Base-by-base conservation (phyloP, 768 basidiomycete species). In the Gloeopeniophorella convolvens region DNA sequence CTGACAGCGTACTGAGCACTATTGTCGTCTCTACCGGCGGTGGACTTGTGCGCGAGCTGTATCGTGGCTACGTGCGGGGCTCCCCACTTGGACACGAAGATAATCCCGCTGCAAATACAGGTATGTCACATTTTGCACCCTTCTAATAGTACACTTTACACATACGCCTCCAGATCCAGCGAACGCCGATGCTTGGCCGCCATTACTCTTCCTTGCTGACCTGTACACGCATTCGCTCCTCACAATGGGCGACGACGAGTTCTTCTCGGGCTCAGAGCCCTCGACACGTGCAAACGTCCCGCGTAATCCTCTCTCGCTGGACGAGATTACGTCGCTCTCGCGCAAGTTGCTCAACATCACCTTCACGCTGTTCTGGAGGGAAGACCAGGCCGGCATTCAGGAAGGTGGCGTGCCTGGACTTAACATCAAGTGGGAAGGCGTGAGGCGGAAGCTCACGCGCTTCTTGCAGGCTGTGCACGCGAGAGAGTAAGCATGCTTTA, bases 161-260 rank as follows among this genome's bases (percentile, higher is more conserved):
- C 16, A 45, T 41, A 23, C 42, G 42, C 31, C 12, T 46, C 13
- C 48, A 76, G 82, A 82, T 51, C 65, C 73, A 0, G 62, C 68
- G 1, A 67, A 77, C 45, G 69, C 68, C 0, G 21, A 65, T 0
- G 65, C 70, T 9, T 92, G 88, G 80, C 75, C 83, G 0, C 72
- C 86, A 2, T 66, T 98, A 1, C 69, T 97, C 7, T 76, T 96
- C 48, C 76, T 94, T 7, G 75, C 79, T 1, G 85, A 94, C 43
- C 65, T 96, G 10, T 95, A 96, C 65, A 76, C 81, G 2, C 87
- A 94, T 51, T 78, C 83, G 1, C 76, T 98, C 27, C 72, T 91
- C 27, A 92, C 92, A 0, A 89, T 98, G 77, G 89, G 89, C 1
- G 96, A 99, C 59, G 95, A 97, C 66, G 96, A 98, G 64, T 98